Conservation (phyloP, 1,139 yeast species). For the Suhomyces wounanorum region DNA sequence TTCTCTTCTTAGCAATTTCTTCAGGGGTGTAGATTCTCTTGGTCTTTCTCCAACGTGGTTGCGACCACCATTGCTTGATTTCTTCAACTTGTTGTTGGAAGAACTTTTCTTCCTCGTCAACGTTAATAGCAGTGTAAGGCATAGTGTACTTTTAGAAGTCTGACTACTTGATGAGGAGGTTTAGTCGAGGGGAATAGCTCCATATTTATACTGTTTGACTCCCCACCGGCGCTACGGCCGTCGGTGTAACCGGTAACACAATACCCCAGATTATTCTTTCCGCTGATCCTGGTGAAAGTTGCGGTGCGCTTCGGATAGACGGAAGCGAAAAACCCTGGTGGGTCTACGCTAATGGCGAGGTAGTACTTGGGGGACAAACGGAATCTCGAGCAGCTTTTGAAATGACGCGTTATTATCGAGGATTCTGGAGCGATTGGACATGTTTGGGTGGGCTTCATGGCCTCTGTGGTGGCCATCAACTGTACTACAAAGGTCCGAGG, state of each 20-base stretch:
- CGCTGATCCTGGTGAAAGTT: constrained; percentile 11
- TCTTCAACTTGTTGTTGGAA: constrained; percentile 72
- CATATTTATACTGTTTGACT: constrained; percentile 9
- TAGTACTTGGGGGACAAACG: neutral
- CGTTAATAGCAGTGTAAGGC: constrained; percentile 57
- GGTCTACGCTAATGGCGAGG: neutral
- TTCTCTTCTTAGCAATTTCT: constrained; percentile 88
- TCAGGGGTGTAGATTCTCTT: constrained; percentile 88
- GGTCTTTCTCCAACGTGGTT: constrained; percentile 88
- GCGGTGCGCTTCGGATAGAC: constrained; percentile 12
- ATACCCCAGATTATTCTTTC: constrained; percentile 14
- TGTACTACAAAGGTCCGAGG: neutral
- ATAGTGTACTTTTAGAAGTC: constrained; percentile 20
- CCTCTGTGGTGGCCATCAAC: too few species aligned
- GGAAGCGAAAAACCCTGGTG: constrained; percentile 6
- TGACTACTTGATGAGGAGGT: neutral
- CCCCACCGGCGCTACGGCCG: neutral
- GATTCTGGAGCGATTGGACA: neutral
- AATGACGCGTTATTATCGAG: neutral
- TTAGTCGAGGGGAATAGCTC: neutral
- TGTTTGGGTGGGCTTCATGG: neutral
- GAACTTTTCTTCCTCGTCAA: constrained; percentile 61
- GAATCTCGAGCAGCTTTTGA: too few species aligned
- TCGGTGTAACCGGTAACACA: constrained; percentile 2
- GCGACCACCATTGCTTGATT: constrained; percentile 86